Evolutionary conservation across 805 yeast species (phyloP).

Genomic region (Starmerella powellii): DNA sequence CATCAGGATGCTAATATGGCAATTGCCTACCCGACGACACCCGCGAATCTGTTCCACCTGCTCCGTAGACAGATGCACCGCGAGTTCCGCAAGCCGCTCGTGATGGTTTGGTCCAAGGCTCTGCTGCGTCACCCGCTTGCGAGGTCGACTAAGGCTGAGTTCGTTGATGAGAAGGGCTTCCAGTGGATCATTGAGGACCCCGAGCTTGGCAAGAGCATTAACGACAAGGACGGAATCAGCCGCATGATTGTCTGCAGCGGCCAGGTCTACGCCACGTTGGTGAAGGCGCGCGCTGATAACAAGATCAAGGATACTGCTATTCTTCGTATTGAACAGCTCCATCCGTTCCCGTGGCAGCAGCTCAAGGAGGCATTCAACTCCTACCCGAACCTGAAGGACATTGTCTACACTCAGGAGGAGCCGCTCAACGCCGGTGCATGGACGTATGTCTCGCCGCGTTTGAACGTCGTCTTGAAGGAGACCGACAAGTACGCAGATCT

Average conservation of each 20-base stretch:
- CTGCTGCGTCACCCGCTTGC: conserved; percentile 97
- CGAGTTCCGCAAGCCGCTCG: conserved; percentile 82
- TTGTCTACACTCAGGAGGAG: conserved; percentile 98
- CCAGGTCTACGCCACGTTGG: conserved; percentile 88
- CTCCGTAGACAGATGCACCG: conserved; percentile 98
- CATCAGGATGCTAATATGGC: conserved; percentile 99
- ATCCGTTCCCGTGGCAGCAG: conserved; percentile 98
- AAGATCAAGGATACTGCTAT: conserved; percentile 77
- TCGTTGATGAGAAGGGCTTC: conserved; percentile 80
- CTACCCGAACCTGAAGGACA: conserved; percentile 73
- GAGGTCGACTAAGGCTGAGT: conserved; percentile 68
- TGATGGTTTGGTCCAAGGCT: conserved; percentile 80
- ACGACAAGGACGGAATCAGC: conserved; percentile 70
- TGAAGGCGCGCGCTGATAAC: conserved; percentile 70
- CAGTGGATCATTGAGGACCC: conserved; percentile 91
- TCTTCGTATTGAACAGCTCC: conserved; percentile 82
- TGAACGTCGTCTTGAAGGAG: conserved; percentile 62
- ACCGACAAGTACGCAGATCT: conserved; percentile 53
- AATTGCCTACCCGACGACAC: conserved; percentile 95
- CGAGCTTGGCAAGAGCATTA: conserved; percentile 69
- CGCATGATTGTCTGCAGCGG: conserved; percentile 77
- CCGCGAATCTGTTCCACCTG: conserved; percentile 91
- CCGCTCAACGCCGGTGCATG: conserved; percentile 95
- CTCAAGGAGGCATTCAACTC: conserved; percentile 68
- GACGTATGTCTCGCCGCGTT: conserved; percentile 71